Evolutionary conservation across 2,329 filamentous ascomycete genomes (phyloP).

Genomic region (Cordyceps sp.): DNA sequence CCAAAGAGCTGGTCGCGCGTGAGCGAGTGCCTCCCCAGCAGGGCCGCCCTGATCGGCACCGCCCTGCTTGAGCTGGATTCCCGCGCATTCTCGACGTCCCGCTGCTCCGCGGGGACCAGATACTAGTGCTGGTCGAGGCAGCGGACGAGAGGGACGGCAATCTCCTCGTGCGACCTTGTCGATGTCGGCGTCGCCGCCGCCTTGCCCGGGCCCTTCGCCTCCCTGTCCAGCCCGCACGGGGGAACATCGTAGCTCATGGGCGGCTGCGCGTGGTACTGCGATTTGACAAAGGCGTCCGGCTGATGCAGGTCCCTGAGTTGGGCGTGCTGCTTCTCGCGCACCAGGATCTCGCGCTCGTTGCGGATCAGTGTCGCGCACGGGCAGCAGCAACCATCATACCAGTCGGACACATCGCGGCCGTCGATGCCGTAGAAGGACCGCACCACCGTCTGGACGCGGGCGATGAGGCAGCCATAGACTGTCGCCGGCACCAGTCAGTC

Average conservation of each 20-base stretch:
- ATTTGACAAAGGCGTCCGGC: conserved; percentile 1
- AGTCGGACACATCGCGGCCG: conserved; percentile 10
- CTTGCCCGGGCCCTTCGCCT: background rate
- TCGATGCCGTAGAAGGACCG: conserved; percentile 16
- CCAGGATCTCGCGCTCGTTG: conserved; percentile 15
- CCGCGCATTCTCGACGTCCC: too few species aligned
- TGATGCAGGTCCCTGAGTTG: conserved; percentile 3
- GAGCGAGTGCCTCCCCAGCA: conserved; percentile 3
- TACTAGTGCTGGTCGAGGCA: conserved; percentile 5
- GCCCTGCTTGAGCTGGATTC: background rate
- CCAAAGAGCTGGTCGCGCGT: conserved; percentile 3
- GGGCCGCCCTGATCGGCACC: conserved; percentile 1
- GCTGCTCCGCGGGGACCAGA: conserved; percentile 3
- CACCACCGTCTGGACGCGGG: conserved; percentile 12
- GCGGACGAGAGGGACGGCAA: conserved; percentile 3
- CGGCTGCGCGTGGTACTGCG: conserved; percentile 7
- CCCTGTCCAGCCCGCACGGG: conserved; percentile 1
- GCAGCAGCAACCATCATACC: conserved; percentile 9
- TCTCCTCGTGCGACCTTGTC: background rate
- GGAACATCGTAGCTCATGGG: conserved; percentile 8
- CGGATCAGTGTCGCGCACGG: conserved; percentile 11
- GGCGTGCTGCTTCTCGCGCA: conserved; percentile 9
- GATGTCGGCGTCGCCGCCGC: background rate
- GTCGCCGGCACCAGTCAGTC: background rate
- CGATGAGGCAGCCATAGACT: conserved; percentile 15